Evolutionary conservation across 441 rosid species (phyloP), one percentile per base, ranked within the genome.

Genomic region (Biscutella laevigata): DNA sequence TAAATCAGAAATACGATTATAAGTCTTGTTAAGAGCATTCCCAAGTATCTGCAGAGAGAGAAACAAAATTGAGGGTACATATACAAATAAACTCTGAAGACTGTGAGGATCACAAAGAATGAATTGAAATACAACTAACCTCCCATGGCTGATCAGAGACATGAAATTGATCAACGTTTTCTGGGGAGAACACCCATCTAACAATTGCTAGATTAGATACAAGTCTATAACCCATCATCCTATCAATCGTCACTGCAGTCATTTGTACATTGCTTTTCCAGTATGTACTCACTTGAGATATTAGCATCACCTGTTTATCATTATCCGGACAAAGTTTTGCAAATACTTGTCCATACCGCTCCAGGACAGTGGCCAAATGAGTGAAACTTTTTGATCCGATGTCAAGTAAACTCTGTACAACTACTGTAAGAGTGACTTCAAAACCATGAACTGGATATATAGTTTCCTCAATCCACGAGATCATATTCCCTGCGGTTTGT

Each of bases 161-260:
- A 66, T 94, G 97, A 75, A 89, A 94, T 57, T 80, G 88, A 40
- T 82, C 94, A 21, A 85, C 66, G 57, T 83, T 94, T 60, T 66
- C 71, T 0, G 91, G 73, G 53, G 94, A 87, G 71, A 94, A 94
- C 49, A 94, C 96, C 96, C 97, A 94, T 75, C 77, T 79, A 64
- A 87, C 86, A 64, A 94, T 89, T 20, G 99, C 94, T 73, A 81
- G 81, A 72, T 87, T 94, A 28, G 99, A 94, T 54, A 94, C 70
- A 13, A 94, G 95, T 53, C 95, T 82, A 76, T 86, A 94, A 42
- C 99, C 95, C 99, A 94, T 94, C 99, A 94, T 87, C 76, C 99
- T 78, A 73, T 94, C 99, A 48, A 94, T 81, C 40, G 95, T 72
- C 59, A 94, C 73, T 10, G 91, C 96, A 9, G 91, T 80, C 94